Evolutionary conservation across 306 rosid genomes (phyloP).

Genomic region (Glycyrrhiza uralensis): DNA sequence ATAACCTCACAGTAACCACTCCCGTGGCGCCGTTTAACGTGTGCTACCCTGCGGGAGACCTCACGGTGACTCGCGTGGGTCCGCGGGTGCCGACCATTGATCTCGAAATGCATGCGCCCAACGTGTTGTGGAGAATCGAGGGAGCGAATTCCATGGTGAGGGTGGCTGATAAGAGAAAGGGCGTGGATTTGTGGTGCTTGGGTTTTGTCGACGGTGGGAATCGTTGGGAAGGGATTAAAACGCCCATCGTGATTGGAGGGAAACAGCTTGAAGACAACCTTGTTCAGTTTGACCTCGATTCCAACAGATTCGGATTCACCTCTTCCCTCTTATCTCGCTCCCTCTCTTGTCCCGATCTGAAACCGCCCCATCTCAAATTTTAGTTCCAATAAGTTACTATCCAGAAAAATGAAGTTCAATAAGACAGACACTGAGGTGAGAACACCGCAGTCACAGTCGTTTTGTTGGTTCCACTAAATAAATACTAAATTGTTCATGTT

Average conservation of each 20-base stretch:
- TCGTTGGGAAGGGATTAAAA: not conserved
- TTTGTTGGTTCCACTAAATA: too few relatives aligned
- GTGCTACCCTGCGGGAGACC: not conserved
- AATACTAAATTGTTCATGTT: too few relatives aligned
- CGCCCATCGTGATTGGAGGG: not conserved
- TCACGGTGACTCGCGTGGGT: not conserved
- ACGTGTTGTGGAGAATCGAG: not conserved
- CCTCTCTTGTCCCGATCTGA: not conserved
- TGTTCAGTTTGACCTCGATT: not conserved
- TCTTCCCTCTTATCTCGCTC: not conserved
- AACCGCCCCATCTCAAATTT: too few relatives aligned
- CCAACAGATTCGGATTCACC: not conserved
- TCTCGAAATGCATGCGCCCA: not conserved
- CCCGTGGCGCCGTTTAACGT: not conserved
- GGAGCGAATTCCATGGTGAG: slow-evolving; percentile 13
- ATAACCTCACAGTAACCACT: not conserved
- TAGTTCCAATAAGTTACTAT: too few relatives aligned
- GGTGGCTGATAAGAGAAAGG: not conserved
- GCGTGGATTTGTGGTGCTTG: not conserved
- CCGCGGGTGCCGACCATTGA: not conserved
- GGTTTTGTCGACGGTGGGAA: slow-evolving; percentile 5
- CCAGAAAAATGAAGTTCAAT: too few relatives aligned
- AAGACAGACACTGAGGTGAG: too few relatives aligned
- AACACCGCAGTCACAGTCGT: too few relatives aligned
- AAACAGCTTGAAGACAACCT: slow-evolving; percentile 5